These are phyloP conservation scores for Arthrinium phaeospermum DNA, from an alignment of 2,329 filamentous ascomycete species.

Conservation along the genomic window DNA sequence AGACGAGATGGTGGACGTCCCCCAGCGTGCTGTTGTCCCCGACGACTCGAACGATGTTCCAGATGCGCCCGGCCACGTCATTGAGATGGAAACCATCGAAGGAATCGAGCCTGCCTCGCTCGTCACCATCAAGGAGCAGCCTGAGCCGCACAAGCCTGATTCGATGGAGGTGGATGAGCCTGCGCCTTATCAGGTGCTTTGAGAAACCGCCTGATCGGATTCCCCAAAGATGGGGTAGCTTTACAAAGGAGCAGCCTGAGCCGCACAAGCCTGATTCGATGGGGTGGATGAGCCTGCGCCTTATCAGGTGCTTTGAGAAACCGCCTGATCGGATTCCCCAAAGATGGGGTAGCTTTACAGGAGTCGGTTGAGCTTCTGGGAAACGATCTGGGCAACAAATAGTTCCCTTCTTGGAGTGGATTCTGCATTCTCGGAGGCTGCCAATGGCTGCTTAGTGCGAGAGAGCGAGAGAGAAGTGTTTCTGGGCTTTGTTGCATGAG, in stretches of 20 bases:
- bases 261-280: background rate
- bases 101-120: constrained; percentile 28
- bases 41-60: background rate
- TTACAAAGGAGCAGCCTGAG: background rate
- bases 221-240: no score
- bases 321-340: no score
- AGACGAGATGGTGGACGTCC: constrained; percentile 56
- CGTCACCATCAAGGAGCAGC: background rate
- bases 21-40: constrained; percentile 40
- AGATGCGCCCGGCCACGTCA: constrained; percentile 23
- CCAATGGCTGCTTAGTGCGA: background rate
- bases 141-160: background rate
- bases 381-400: background rate
- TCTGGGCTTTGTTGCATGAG: background rate
- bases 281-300: constrained; percentile 3
- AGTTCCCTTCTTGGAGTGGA: background rate
- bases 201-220: background rate
- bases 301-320: background rate
- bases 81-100: constrained; percentile 37
- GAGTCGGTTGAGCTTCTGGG: background rate
- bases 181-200: background rate
- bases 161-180: constrained; percentile 2
- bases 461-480: background rate
- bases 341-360: background rate
- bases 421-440: background rate